A percentile compares a stretch with the other conserved stretches of the same genome.
Evolutionary conservation across 805 yeast species (phyloP).

Genomic region (Starmerella kuoi): DNA sequence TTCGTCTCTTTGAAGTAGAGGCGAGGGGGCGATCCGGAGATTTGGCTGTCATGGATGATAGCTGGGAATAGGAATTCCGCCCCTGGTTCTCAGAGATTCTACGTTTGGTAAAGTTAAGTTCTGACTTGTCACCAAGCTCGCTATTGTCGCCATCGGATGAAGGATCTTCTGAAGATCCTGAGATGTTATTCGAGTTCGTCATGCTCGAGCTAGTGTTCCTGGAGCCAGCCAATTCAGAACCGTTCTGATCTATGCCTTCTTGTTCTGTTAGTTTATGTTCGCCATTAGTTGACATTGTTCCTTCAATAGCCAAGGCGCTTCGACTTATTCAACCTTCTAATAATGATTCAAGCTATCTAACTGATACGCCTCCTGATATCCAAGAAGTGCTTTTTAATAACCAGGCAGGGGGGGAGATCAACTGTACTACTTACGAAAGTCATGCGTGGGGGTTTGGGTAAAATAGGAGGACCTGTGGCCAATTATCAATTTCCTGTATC

Average conservation of each 20-base stretch:
- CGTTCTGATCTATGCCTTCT: too few species aligned
- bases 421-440: background rate
- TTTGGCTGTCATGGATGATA: conserved; percentile 15
- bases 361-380: too few species aligned
- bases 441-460: background rate
- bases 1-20: background rate
- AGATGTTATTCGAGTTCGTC: conserved; percentile 5
- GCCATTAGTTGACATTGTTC: too few species aligned
- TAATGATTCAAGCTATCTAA: too few species aligned
- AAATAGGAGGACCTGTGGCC: background rate
- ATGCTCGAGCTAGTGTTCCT: conserved; percentile 1
- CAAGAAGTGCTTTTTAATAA: too few species aligned
- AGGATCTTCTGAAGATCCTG: background rate
- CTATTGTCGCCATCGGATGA: background rate
- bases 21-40: conserved; percentile 8
- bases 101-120: conserved; percentile 21
- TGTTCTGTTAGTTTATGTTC: too few species aligned
- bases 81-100: conserved; percentile 13
- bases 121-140: background rate
- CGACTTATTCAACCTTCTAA: too few species aligned
- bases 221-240: background rate
- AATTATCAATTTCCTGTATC: background rate
- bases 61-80: conserved; percentile 16
- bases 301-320: too few species aligned
- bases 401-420: too few species aligned